Conservation (phyloP, 2,329 filamentous ascomycete species). For the Fusarium brevicatenulatum region DNA sequence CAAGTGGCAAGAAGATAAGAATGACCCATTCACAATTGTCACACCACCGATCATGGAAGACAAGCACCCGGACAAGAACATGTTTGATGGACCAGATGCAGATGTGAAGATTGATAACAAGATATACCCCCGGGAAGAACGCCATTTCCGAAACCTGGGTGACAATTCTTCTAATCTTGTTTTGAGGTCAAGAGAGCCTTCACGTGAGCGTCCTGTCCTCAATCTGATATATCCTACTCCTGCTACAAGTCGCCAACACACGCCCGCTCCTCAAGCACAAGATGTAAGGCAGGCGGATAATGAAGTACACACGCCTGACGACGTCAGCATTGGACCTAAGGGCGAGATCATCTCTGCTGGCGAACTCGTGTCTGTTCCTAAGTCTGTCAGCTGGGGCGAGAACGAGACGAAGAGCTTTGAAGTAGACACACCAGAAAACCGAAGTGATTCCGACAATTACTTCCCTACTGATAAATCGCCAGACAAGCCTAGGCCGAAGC, state of each 20-base stretch:
- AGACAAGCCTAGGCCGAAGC: conserved; percentile 49
- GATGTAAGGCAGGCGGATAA: conserved; percentile 28
- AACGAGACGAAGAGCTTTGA: conserved; percentile 73
- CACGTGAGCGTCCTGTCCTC: conserved; percentile 65
- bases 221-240: conserved; percentile 72
- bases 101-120: conserved; percentile 71
- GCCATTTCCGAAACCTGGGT: conserved; percentile 47
- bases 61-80: conserved; percentile 55
- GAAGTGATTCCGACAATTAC: conserved; percentile 47
- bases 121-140: conserved; percentile 63
- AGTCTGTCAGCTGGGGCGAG: conserved; percentile 72
- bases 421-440: conserved; percentile 65
- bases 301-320: conserved; percentile 40
- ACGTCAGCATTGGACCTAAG: conserved; percentile 53
- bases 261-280: conserved; percentile 52
- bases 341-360: conserved; percentile 54
- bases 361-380: conserved; percentile 50
- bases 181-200: conserved; percentile 62
- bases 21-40: conserved; percentile 58
- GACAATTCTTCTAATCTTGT: conserved; percentile 44
- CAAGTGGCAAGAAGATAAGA: conserved; percentile 59
- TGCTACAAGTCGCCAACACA: conserved; percentile 52
- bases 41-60: conserved; percentile 65
- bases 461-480: conserved; percentile 33
- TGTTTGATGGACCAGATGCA: conserved; percentile 69